Evolutionary conservation across 2,329 filamentous ascomycete species (phyloP).

Genomic region (Didymella pinodella): DNA sequence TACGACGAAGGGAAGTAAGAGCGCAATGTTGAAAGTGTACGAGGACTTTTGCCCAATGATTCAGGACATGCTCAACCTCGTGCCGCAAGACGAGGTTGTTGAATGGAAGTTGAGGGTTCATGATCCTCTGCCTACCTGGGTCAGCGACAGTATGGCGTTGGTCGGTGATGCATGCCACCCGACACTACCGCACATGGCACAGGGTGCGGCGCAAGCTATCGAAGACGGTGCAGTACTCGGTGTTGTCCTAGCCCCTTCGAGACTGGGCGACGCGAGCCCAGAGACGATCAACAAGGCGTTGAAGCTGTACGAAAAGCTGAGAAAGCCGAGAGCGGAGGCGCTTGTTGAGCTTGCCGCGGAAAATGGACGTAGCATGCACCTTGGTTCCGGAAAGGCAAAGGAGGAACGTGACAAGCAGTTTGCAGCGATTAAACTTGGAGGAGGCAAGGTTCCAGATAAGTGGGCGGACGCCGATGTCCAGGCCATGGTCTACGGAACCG

Average conservation of each 20-base stretch:
- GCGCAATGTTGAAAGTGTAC: slow-evolving; percentile 67
- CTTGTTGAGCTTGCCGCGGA: slow-evolving; percentile 66
- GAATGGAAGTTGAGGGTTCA: slow-evolving; percentile 72
- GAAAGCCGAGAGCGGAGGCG: slow-evolving; percentile 64
- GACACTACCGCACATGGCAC: slow-evolving; percentile 69
- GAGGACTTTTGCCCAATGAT: slow-evolving; percentile 68
- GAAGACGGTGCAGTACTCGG: slow-evolving; percentile 68
- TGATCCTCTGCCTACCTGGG: slow-evolving; percentile 69
- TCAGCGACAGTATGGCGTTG: slow-evolving; percentile 61
- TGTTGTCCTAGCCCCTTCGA: slow-evolving; percentile 59
- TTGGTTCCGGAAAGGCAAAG: slow-evolving; percentile 66
- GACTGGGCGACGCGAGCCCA: slow-evolving; percentile 52
- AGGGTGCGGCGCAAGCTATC: slow-evolving; percentile 71
- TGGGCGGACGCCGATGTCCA: slow-evolving; percentile 63
- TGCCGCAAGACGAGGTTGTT: slow-evolving; percentile 70
- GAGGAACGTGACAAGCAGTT: slow-evolving; percentile 66
- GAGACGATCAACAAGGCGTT: slow-evolving; percentile 62
- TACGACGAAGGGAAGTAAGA: slow-evolving; percentile 68
- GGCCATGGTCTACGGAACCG: slow-evolving; percentile 57
- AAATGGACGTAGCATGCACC: slow-evolving; percentile 62
- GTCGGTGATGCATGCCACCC: slow-evolving; percentile 70
- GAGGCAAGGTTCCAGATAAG: slow-evolving; percentile 58
- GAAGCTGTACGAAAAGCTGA: slow-evolving; percentile 63
- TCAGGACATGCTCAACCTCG: slow-evolving; percentile 66
- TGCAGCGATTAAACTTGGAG: slow-evolving; percentile 54